phyloP scores from a whole-genome alignment of 2,329 filamentous ascomycete genomes.

The Tolypocladium cylindrosporum region DNA sequence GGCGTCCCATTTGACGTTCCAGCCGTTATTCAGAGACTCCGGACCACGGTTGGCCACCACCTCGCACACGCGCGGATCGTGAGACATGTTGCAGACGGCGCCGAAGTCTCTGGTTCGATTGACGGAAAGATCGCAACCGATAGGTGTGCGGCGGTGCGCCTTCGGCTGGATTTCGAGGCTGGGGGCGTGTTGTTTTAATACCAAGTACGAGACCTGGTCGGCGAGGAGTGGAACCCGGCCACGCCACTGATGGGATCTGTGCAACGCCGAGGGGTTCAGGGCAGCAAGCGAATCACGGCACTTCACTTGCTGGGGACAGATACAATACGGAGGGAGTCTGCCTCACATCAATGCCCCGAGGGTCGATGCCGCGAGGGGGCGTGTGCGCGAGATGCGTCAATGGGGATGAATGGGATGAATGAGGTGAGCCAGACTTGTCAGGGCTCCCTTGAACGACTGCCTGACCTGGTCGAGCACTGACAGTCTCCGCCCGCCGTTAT shows the following conservation, averaged over 20 bases:
- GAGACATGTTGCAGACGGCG: slow-evolving; percentile 6
- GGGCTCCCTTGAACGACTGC: not conserved
- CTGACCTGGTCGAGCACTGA: not conserved
- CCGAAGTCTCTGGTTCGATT: not conserved
- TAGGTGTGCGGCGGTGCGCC: not conserved
- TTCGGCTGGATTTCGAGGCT: not conserved
- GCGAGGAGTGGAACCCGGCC: slow-evolving; percentile 4
- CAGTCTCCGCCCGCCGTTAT: not conserved
- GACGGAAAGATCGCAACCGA: not conserved
- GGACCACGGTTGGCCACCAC: not conserved
- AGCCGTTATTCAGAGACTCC: not conserved
- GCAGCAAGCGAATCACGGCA: not conserved
- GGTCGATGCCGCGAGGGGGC: not conserved
- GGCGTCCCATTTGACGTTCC: not conserved
- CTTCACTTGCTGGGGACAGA: too few species aligned
- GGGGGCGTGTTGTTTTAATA: not conserved
- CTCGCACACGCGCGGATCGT: slow-evolving; percentile 1
- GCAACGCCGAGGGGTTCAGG: not conserved
- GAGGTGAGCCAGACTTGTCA: too few species aligned
- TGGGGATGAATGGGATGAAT: not conserved
- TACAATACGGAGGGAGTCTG: not conserved
- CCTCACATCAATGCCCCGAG: not conserved
- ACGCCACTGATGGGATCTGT: not conserved
- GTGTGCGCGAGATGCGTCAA: not conserved
- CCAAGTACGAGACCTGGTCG: not conserved